Percentiles rank a stretch among this genome's conserved stretches.
Conservation (phyloP, 139 green algal species). For the Asterochloris sp. region DNA sequence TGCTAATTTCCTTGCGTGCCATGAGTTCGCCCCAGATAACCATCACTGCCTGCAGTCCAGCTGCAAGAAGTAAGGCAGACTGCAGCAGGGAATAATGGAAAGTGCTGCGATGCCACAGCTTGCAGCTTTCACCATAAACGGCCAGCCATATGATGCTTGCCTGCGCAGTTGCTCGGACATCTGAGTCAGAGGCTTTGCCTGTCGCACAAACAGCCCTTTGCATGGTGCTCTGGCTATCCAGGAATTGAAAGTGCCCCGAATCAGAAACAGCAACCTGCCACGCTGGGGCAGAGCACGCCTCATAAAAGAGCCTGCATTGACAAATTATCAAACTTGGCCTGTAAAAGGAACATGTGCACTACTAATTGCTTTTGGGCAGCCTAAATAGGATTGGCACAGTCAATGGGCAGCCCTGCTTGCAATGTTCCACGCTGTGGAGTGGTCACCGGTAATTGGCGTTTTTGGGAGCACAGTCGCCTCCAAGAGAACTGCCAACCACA, state of each 20-base stretch:
- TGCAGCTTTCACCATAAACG: no score
- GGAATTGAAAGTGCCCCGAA: slow-evolving; percentile 75
- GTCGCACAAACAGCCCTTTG: slow-evolving; percentile 56
- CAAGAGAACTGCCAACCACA: slow-evolving; percentile 55
- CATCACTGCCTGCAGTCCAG: no score
- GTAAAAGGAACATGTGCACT: neutral
- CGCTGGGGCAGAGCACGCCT: slow-evolving; percentile 37
- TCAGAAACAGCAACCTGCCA: slow-evolving; percentile 54
- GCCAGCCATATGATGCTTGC: neutral
- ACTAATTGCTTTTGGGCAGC: neutral
- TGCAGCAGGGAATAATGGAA: no score
- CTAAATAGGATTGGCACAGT: neutral
- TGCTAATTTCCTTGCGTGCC: no score
- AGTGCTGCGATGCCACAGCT: no score
- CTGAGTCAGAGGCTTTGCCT: slow-evolving; percentile 28
- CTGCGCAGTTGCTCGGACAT: slow-evolving; percentile 41
- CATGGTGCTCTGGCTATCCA: slow-evolving; percentile 48
- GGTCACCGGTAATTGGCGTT: slow-evolving; percentile 49
- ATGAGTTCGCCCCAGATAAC: no score
- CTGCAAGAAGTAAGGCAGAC: no score
- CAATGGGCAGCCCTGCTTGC: neutral
- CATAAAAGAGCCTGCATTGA: slow-evolving; percentile 46
- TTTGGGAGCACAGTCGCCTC: slow-evolving; percentile 67
- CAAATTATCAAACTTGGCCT: neutral
- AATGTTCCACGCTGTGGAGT: neutral